Conservation (phyloP, 208 protist genomes). For the Crithidia bombi region DNA sequence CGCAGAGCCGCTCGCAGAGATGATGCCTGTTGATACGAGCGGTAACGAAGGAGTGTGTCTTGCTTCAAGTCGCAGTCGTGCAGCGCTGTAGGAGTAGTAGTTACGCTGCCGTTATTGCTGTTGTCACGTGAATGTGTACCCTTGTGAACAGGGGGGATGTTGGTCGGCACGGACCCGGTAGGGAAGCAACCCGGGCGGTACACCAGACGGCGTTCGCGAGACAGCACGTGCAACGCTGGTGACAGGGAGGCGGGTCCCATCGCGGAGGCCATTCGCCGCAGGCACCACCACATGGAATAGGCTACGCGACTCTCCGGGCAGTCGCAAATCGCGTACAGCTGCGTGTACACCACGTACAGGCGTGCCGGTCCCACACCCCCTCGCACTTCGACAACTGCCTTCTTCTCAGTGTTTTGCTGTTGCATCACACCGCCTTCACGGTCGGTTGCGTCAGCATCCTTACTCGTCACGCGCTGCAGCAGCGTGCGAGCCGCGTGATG, state of each 20-base stretch:
- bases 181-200: not conserved
- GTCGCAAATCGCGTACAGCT: conserved; percentile 14
- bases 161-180: not conserved
- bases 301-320: conserved; percentile 13
- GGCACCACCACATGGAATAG: conserved; percentile 10
- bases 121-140: too few relatives aligned
- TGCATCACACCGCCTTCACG: not conserved
- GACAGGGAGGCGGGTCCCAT: not conserved
- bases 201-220: not conserved
- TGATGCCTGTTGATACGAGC: not conserved
- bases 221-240: not conserved
- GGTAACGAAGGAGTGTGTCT: not conserved
- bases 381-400: not conserved
- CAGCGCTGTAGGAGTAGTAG: not conserved
- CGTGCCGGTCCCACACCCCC: not conserved
- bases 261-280: conserved; percentile 12
- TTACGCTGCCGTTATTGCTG: not conserved
- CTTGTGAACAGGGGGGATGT: not conserved
- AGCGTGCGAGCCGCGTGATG: conserved; percentile 2
- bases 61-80: not conserved
- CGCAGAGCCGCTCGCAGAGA: conserved; percentile 2
- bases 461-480: not conserved
- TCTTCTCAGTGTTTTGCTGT: not conserved
- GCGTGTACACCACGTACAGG: conserved; percentile 12
- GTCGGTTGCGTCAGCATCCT: not conserved